A percentile compares a stretch with the other conserved stretches of the same genome.
Conservation (phyloP, 306 rosid genomes). For the Dicorynia guianensis region DNA sequence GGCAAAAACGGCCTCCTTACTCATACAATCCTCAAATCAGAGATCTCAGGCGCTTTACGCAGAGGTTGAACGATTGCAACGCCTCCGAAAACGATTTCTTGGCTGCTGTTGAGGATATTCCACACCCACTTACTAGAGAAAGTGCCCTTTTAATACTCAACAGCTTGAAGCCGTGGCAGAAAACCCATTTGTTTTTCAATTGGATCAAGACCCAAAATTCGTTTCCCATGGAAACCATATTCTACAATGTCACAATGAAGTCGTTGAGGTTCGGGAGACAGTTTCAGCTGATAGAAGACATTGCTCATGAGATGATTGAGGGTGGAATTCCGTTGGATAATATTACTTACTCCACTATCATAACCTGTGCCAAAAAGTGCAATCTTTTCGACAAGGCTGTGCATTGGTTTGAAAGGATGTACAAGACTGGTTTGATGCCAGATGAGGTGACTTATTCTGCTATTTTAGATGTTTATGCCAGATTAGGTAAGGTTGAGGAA, state of each 20-base stretch:
- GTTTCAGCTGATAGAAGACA: constrained; percentile 80
- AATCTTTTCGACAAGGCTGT: constrained; percentile 72
- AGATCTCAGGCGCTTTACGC: constrained; percentile 67
- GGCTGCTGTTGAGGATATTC: constrained; percentile 66
- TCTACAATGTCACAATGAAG: constrained; percentile 96
- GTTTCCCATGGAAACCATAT: constrained; percentile 87
- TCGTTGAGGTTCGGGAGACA: constrained; percentile 90
- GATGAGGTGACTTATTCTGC: constrained; percentile 98
- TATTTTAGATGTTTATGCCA: constrained; percentile 91
- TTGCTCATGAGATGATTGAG: constrained; percentile 86
- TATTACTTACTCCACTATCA: constrained; percentile 88
- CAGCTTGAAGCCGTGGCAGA: constrained; percentile 89
- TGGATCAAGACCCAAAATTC: constrained; percentile 77
- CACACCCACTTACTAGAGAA: constrained; percentile 67
- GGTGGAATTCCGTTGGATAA: constrained; percentile 69
- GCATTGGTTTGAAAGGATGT: constrained; percentile 96
- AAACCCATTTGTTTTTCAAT: constrained; percentile 65
- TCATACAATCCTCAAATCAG: constrained; percentile 65
- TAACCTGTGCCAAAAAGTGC: constrained; percentile 83
- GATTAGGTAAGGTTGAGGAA: constrained; percentile 82
- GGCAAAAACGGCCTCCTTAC: constrained; percentile 70
- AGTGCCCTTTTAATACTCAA: constrained; percentile 84
- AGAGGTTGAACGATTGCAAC: constrained; percentile 60
- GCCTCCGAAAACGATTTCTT: constrained; percentile 58
- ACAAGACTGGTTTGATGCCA: constrained; percentile 92